Base-by-base conservation (phyloP, 2,329 filamentous ascomycete species). In the Fusarium domesticum region DNA sequence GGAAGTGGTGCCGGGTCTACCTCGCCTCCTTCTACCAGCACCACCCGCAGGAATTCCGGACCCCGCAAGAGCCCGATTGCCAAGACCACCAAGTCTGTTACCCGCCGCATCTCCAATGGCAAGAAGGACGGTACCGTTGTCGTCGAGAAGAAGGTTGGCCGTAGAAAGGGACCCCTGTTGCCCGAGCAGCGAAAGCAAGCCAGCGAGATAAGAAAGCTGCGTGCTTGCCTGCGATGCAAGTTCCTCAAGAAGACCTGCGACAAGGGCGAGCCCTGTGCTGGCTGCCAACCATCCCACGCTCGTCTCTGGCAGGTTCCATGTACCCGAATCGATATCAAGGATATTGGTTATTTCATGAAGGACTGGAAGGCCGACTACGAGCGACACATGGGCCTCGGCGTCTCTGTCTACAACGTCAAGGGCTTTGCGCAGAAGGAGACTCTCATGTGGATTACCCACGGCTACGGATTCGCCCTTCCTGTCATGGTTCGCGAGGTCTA, bases 161-260 rank as follows among this genome's bases (percentile, higher is more conserved):
- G 89, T 63, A 83, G 92, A 70, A 88, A 88, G 67, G 92, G 92
- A 28, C 92, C 92, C 47, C 80, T 97, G 57, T 78, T 90, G 61
- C 90, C 91, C 10, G 92, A 97, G 68, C 92, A 96, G 74, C 82
- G 92, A 57, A 95, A 96, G 72, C 92, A 96, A 70, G 92, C 92
- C 18, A 93, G 91, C 62, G 92, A 97, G 70, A 97, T 97, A 65
- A 84, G 92, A 67, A 97, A 97, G 71, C 76, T 96, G 59, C 81
- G 92, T 63, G 92, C 92, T 37, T 97, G 92, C 68, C 75, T 97
- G 59, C 85, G 92, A 55, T 97, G 92, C 81, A 96, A 96, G 73
- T 97, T 96, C 75, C 77, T 97, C 67, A 97, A 97, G 80, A 97
- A 97, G 80, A 96, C 92, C 37, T 97, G 92, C 65, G 92, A 97